Conservation (phyloP, 2,329 filamentous ascomycete species). For the Pseudogymnoascus sp. region DNA sequence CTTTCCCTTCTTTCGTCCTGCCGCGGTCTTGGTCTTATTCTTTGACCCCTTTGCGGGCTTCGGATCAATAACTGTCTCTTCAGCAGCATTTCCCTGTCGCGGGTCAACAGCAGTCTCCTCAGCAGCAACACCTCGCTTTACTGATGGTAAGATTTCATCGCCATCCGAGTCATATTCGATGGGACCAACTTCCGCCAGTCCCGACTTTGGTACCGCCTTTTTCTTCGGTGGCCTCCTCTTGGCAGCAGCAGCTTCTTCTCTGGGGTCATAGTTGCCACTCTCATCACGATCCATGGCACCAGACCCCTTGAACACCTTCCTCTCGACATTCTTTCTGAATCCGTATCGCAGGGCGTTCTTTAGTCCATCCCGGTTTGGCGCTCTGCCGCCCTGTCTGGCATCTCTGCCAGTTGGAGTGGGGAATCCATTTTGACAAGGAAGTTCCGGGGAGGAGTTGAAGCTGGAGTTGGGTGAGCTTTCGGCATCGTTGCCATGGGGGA, state of each 20-base stretch:
- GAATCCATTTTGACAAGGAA: not conserved
- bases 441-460: not conserved
- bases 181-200: not conserved
- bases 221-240: not conserved
- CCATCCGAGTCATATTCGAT: not conserved
- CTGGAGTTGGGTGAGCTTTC: not conserved
- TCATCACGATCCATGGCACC: not conserved
- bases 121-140: not conserved
- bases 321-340: conserved; percentile 1
- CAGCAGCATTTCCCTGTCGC: not conserved
- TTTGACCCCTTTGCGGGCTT: not conserved
- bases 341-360: not conserved
- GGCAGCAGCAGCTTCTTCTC: not conserved
- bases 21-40: not conserved
- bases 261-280: conserved; percentile 9
- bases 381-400: not conserved
- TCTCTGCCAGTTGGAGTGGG: not conserved
- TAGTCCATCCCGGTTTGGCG: not conserved
- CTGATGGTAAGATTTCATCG: not conserved
- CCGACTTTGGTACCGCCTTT: not conserved
- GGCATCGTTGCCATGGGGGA: not conserved
- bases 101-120: not conserved
- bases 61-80: not conserved
- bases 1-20: not conserved
- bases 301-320: not conserved